These are phyloP conservation scores for Pseudogymnoascus pannorum DNA, from an alignment of 2,329 filamentous ascomycete species.

Conservation along the genomic window DNA sequence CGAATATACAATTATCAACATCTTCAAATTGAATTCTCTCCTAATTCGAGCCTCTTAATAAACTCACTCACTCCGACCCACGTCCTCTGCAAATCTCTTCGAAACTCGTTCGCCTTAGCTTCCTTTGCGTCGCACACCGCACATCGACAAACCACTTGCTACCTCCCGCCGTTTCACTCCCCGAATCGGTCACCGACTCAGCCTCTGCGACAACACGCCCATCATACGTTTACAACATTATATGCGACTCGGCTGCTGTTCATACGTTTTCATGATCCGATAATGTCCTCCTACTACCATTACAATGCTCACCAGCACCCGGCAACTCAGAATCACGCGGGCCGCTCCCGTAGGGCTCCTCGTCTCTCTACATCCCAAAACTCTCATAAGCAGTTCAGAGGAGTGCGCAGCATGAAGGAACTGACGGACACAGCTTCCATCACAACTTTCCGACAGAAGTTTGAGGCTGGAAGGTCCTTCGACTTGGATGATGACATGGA, in stretches of 20 bases:
- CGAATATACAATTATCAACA: not conserved
- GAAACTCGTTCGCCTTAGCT: not conserved
- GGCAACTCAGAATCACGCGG: slow-evolving; percentile 57
- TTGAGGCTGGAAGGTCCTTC: slow-evolving; percentile 87
- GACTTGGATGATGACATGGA: slow-evolving; percentile 94
- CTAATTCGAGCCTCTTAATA: not conserved
- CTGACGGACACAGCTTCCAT: slow-evolving; percentile 70
- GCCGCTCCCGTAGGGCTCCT: slow-evolving; percentile 77
- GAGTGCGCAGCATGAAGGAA: slow-evolving; percentile 80
- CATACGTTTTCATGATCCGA: slow-evolving; percentile 26
- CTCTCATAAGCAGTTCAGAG: slow-evolving; percentile 77
- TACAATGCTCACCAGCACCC: slow-evolving; percentile 50
- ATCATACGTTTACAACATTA: not conserved
- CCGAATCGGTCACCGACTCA: not conserved
- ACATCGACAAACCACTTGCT: not conserved
- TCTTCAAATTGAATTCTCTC: not conserved
- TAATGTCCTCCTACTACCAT: slow-evolving; percentile 60
- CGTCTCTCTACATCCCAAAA: slow-evolving; percentile 75
- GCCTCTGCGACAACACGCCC: not conserved
- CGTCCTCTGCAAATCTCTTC: slow-evolving; percentile 1
- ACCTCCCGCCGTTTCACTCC: not conserved
- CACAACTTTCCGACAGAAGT: slow-evolving; percentile 73
- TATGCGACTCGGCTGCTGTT: not conserved
- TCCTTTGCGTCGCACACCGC: not conserved
- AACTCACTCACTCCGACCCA: not conserved